Evolutionary conservation across 148 eudicot genomes (phyloP).

Genomic region (Cornus kousa): DNA sequence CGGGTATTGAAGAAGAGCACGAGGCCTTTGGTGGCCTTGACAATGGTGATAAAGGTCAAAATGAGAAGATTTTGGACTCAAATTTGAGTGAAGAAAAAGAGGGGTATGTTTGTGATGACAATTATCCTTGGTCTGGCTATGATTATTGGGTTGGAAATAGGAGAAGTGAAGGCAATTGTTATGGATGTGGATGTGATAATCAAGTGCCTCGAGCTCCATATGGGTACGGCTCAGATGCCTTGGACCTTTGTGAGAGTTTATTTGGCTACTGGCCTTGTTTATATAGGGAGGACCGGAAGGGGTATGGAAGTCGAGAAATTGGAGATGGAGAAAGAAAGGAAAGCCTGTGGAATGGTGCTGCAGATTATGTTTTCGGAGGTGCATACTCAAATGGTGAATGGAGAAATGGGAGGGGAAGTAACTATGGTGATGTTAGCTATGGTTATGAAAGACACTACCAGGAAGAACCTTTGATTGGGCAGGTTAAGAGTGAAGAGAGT

Average conservation of each 20-base stretch:
- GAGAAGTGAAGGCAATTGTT: slow-evolving; percentile 4
- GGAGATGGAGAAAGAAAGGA: slow-evolving; percentile 18
- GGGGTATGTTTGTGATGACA: slow-evolving; percentile 10
- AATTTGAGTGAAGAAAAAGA: slow-evolving; percentile 9
- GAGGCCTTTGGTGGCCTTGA: background rate
- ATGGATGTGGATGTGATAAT: slow-evolving; percentile 17
- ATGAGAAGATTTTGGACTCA: background rate
- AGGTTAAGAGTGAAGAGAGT: slow-evolving; percentile 15
- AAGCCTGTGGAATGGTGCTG: slow-evolving; percentile 49
- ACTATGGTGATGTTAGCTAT: slow-evolving; percentile 29
- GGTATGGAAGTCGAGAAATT: background rate
- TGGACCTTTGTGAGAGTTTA: slow-evolving; percentile 69
- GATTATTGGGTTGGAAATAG: slow-evolving; percentile 17
- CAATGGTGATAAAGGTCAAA: background rate
- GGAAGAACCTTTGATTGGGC: slow-evolving; percentile 13
- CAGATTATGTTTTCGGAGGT: slow-evolving; percentile 72
- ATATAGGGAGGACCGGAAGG: slow-evolving; percentile 29
- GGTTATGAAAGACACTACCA: slow-evolving; percentile 28
- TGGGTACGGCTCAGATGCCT: slow-evolving; percentile 57
- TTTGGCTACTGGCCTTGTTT: slow-evolving; percentile 91
- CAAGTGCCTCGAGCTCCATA: slow-evolving; percentile 37
- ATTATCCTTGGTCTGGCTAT: slow-evolving; percentile 18
- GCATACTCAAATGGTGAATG: slow-evolving; percentile 37
- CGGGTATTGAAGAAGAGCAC: slow-evolving; percentile 23
- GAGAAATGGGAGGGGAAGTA: slow-evolving; percentile 21